phyloP scores from a whole-genome alignment of 2,329 filamentous ascomycete species.

The Colletotrichum sidae region DNA sequence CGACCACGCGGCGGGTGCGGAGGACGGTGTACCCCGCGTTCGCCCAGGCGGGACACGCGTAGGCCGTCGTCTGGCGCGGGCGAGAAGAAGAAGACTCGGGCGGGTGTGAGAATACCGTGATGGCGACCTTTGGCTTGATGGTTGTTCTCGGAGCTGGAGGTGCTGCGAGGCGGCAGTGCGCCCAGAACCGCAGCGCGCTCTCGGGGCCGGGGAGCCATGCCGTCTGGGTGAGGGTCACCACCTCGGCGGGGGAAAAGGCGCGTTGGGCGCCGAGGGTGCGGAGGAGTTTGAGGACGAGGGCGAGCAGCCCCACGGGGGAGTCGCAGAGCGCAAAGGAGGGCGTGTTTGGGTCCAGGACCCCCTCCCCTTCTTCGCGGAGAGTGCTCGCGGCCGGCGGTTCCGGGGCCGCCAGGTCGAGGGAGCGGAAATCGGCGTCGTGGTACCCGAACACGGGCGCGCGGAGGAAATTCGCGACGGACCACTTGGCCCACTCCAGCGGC shows the following conservation, averaged over 20 bases:
- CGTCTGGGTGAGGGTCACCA: slow-evolving; percentile 71
- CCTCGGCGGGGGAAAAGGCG: slow-evolving; percentile 60
- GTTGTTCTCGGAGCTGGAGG: slow-evolving; percentile 42
- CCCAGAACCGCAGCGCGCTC: slow-evolving; percentile 67
- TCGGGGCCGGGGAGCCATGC: slow-evolving; percentile 77
- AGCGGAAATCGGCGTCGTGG: slow-evolving; percentile 60
- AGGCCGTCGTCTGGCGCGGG: slow-evolving; percentile 45
- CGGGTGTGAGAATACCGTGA: slow-evolving; percentile 61
- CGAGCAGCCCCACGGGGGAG: slow-evolving; percentile 68
- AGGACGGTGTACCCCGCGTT: slow-evolving; percentile 56
- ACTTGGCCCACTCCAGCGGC: slow-evolving; percentile 65
- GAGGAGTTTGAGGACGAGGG: slow-evolving; percentile 63
- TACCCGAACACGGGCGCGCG: slow-evolving; percentile 67
- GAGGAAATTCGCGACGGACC: slow-evolving; percentile 64
- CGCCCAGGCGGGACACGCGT: slow-evolving; percentile 63
- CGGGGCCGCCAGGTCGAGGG: slow-evolving; percentile 46
- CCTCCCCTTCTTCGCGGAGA: slow-evolving; percentile 35
- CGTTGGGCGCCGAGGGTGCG: slow-evolving; percentile 53
- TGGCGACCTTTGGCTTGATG: slow-evolving; percentile 53
- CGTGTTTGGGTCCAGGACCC: slow-evolving; percentile 61
- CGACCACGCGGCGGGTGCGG: slow-evolving; percentile 52
- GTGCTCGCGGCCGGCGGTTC: slow-evolving; percentile 46
- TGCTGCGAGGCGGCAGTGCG: slow-evolving; percentile 53
- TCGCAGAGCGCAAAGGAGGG: slow-evolving; percentile 71
- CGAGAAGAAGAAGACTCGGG: slow-evolving; percentile 38